Base-by-base conservation (phyloP, 2,329 filamentous ascomycete species). In the Thelonectria rubi region DNA sequence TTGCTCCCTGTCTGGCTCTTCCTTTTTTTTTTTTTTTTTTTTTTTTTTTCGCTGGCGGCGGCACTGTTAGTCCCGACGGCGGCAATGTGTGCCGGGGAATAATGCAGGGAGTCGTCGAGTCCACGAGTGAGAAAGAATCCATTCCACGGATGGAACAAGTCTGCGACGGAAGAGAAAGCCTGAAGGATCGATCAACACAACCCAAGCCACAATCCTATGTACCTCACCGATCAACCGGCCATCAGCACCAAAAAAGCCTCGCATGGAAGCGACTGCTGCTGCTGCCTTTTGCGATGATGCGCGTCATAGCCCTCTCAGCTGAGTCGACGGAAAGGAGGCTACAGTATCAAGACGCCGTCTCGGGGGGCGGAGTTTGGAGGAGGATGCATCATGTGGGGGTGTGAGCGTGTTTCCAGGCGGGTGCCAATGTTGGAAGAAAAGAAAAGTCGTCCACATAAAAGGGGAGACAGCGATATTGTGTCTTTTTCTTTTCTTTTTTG, bases 341-440 rank as follows among this genome's bases (percentile, higher is more conserved):
- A 32, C 34, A 34, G 24, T 9, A 26, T 15, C 15, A 40, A 39
- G 40, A 51, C 49, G 49, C 49, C 49, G 49, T 53, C 37, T 26
- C 50, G 50, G 37, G 43, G 21, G 50, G 37, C 50, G 39, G 39
- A 43, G 21, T 26, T 53, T 24, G 6, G 7, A 48, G 46, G 42
- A 46, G 18, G 42, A 24, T 46, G 42, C 42, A 18, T 12, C 11
- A 20, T 11, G n/a, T 20, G 40, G 20, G 10, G 42, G 8, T 21
- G 17, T 18, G 24, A 30, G 46, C 5, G 12, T 32, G 46, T 7
- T 15, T 15, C 14, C 17, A 24, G 11, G 18, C 26, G 52, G 52
- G 52, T 47, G 52, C 30, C 12, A 53, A 53, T 53, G 5, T n/a
- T n/a, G n/a, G n/a, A n/a, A n/a, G n/a, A n/a, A n/a, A n/a, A n/a